These are phyloP conservation scores for Sordariomycetes sp. DNA, from an alignment of 2,329 filamentous ascomycete genomes.

Conservation along the genomic window DNA sequence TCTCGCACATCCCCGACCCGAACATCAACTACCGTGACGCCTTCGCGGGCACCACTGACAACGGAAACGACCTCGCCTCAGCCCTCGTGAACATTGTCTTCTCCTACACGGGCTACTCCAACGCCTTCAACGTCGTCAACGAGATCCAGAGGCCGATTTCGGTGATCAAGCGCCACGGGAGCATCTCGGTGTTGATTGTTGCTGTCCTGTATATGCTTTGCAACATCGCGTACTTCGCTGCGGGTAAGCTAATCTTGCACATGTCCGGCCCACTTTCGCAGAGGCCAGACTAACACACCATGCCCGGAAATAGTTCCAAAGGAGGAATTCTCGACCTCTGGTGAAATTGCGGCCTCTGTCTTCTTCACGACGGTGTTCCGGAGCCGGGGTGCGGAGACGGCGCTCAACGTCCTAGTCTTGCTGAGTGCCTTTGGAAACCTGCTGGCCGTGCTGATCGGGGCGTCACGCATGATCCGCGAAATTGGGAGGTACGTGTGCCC, in stretches of 20 bases:
- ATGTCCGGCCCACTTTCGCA: too few species aligned
- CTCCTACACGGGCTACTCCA: constrained; percentile 42
- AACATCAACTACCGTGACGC: constrained; percentile 20
- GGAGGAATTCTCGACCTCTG: constrained; percentile 35
- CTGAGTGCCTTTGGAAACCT: constrained; percentile 47
- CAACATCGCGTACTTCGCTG: constrained; percentile 48
- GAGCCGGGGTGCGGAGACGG: constrained; percentile 28
- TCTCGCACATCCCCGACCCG: constrained; percentile 16
- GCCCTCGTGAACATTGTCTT: constrained; percentile 47
- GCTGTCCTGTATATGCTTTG: constrained; percentile 42
- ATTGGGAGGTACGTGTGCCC: constrained; percentile 28
- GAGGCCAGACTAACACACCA: background rate
- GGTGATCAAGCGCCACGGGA: constrained; percentile 34
- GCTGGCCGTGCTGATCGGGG: constrained; percentile 38
- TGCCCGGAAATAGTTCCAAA: constrained; percentile 25
- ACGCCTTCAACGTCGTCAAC: constrained; percentile 49
- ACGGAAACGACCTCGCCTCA: constrained; percentile 22
- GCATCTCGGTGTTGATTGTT: constrained; percentile 34
- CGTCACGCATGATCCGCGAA: constrained; percentile 44
- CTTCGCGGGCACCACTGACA: constrained; percentile 19
- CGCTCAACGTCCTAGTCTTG: constrained; percentile 42
- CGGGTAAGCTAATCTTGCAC: too few species aligned
- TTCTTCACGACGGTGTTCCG: constrained; percentile 49
- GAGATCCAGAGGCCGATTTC: constrained; percentile 48
- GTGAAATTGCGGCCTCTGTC: constrained; percentile 38